Conservation (phyloP, 2,329 filamentous ascomycete genomes). For the Neoarthrinium moseri region DNA sequence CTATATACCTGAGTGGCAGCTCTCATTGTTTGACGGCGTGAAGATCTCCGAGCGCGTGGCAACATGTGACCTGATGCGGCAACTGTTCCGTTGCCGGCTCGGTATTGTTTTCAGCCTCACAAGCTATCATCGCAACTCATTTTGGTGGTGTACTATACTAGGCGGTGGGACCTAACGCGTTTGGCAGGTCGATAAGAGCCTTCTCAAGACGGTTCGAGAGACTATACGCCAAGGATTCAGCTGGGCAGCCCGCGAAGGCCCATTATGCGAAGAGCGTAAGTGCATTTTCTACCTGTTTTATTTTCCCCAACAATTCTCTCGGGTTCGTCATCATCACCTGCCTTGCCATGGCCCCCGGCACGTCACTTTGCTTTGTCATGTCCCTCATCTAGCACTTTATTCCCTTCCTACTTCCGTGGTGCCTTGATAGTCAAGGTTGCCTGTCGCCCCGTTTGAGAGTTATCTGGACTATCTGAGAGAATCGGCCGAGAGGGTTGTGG, state of each 20-base stretch:
- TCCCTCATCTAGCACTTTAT: neutral
- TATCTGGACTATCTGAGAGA: neutral
- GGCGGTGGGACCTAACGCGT: constrained; percentile 14
- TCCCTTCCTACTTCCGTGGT: neutral
- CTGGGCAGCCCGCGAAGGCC: constrained; percentile 94
- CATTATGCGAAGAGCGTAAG: constrained; percentile 95
- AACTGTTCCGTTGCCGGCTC: constrained; percentile 7
- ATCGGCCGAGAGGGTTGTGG: neutral
- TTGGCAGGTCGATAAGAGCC: constrained; percentile 80
- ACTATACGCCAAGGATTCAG: constrained; percentile 94
- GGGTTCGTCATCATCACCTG: neutral
- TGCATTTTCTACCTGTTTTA: no score
- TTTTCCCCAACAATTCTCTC: constrained; percentile 2
- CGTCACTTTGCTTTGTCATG: constrained; percentile 1
- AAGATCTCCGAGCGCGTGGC: constrained; percentile 1
- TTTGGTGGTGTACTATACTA: neutral
- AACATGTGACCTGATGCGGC: constrained; percentile 9
- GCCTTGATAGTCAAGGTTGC: neutral
- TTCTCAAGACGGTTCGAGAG: constrained; percentile 83
- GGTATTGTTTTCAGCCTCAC: constrained; percentile 7
- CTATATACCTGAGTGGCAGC: neutral
- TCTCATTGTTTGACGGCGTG: neutral
- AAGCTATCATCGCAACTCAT: neutral
- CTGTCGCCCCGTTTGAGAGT: neutral
- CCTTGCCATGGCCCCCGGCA: neutral